Evolutionary conservation across 805 yeast species (phyloP), one percentile per base, ranked within the genome.

Genomic region (Wickerhamiella spandovensis): DNA sequence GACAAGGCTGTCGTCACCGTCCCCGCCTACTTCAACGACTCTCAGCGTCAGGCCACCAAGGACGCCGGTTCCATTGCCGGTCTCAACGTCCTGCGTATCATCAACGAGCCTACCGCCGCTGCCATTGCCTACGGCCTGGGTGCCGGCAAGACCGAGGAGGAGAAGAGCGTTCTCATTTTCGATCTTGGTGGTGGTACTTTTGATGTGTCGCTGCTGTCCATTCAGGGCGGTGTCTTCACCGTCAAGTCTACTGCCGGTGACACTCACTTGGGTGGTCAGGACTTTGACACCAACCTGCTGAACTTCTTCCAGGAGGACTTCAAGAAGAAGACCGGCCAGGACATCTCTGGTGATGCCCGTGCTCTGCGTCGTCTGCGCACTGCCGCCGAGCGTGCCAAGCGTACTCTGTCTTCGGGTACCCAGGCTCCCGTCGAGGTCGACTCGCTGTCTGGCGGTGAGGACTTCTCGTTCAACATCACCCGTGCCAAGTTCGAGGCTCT

Each of bases 111-210:
- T 62, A 87, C 97, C 61, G 97, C 97, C 58, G 97, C 97, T 66
- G 97, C 97, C 63, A 87, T 89, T 75, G 97, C 97, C 69, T 89
- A 89, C 80, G 97, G 97, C 79, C 79, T 89, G 87, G 71, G 98
- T 63, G 73, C 69, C 64, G 69, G 67, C 67, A 66, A 68, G 69
- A 76, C 82, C 58, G 81, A 78, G 55, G 77, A 77, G 58, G 95
- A 88, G 75, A 82, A 82, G 71, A 86, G 87, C 72, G 90, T 88
- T 56, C 76, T 88, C 66, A 85, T 88, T 69, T 88, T 87, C 76
- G 96, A 88, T 73, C 81, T 88, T 69, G 97, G 97, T 79, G 97
- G 97, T 76, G 96, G 96, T 81, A 88, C 96, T 68, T 88, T 88
- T 76, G 97, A 88, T 84, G 96, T 88, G 51, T 89, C 96, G 48